phyloP scores from a whole-genome alignment of 2,329 filamentous ascomycete species.

The Thelonectria olida region DNA sequence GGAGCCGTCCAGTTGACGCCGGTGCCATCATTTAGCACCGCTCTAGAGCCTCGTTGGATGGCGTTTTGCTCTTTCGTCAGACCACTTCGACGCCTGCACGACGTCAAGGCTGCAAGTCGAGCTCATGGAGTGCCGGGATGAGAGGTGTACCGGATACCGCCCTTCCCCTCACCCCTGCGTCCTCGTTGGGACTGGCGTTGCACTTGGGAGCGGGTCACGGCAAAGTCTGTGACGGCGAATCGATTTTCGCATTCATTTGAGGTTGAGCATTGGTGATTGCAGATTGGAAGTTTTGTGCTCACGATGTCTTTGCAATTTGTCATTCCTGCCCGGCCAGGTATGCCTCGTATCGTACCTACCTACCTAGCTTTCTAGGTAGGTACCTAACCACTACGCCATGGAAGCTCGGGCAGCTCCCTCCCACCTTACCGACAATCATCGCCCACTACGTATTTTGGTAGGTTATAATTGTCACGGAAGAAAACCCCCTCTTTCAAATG shows the following conservation, averaged over 20 bases:
- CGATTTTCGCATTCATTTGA: constrained; percentile 12
- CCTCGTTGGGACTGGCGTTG: not conserved
- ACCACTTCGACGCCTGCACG: constrained; percentile 25
- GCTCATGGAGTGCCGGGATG: constrained; percentile 19
- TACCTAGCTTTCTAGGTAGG: no score
- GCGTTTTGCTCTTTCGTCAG: constrained; percentile 32
- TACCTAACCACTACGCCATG: no score
- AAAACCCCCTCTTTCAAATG: no score
- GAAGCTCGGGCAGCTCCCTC: no score
- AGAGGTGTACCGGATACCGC: constrained; percentile 11
- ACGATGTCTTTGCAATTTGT: constrained; percentile 1
- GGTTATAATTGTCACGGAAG: no score
- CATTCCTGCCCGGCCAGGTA: not conserved
- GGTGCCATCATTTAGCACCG: constrained; percentile 19
- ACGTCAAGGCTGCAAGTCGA: constrained; percentile 19
- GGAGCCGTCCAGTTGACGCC: constrained; percentile 6
- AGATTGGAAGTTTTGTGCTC: constrained; percentile 6
- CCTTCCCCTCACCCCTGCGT: constrained; percentile 13
- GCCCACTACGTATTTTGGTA: no score
- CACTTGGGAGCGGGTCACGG: constrained; percentile 8
- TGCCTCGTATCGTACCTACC: not conserved
- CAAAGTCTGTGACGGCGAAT: constrained; percentile 10
- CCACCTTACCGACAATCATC: no score
- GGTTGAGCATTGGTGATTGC: constrained; percentile 3
- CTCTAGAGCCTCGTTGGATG: constrained; percentile 22